Base-by-base conservation (phyloP, 169 alveolate genomes). In the Eimeria necatrix region DNA sequence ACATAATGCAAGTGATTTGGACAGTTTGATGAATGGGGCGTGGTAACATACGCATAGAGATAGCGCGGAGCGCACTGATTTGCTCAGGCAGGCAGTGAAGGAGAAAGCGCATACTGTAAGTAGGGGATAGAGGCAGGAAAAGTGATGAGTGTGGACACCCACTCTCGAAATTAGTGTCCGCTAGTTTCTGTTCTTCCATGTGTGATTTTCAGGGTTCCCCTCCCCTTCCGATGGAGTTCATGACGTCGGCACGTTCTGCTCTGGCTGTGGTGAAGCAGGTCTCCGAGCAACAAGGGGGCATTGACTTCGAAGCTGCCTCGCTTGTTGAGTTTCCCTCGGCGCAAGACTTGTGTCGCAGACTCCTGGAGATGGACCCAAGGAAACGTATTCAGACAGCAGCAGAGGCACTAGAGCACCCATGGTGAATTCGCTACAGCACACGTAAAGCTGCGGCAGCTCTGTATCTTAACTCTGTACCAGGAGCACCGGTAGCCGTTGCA, bases 381-480 rank as follows among this genome's bases (percentile, higher is more conserved):
- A 95, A 97, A 60, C 96, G 99, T 46, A 95, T 98, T n/a, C 93
- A 97, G 52, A 96, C 96, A 18, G 97, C 98, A 4, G 84, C 96
- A 16, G 97, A 95, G 60, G 99, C 99, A 20, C 96, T 97, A 8
- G 96, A 96, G 14, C 99, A 98, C 85, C 99, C 99, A 3, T 98
- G 99, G 99, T 91, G 60, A 81, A 71, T 48, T 18, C 12, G 51
- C 53, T n/a, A 32, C 83, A 5, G 52, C 83, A 71, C 14, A n/a
- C 18, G 24, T 6, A 61, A 61, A n/a, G 74, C 74, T 20, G 74
- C 74, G 22, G 74, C 41, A 6, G 14, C 24, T 9, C 9, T 9
- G 41, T 61, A 2, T 18, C 24, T 14, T 18, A 9, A 5, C 41
- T 26, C 41, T 9, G 74, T 16, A 18, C 74, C 74, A 7, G 74